Conservation (phyloP, 495 filamentous ascomycete species). For the Cercophora sp. region DNA sequence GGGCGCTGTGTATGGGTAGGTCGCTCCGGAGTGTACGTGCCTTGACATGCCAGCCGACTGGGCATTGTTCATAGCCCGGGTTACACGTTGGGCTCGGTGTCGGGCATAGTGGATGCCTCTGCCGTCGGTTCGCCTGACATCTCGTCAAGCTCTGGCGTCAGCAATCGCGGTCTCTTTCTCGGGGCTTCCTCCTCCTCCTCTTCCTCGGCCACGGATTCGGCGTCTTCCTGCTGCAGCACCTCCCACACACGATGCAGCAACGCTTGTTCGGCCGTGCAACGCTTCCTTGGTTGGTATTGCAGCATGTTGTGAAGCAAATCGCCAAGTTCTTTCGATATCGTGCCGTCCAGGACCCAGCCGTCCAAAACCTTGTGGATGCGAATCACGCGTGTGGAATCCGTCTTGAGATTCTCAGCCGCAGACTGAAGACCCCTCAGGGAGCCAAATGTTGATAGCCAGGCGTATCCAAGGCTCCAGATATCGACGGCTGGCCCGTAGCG, state of each 20-base stretch:
- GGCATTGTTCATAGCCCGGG: too few species aligned
- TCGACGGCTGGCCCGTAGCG: not conserved
- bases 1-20: too few species aligned
- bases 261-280: not conserved
- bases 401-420: not conserved
- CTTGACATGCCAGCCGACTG: too few species aligned
- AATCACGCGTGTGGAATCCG: not conserved
- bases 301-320: conserved; percentile 2
- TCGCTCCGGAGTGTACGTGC: too few species aligned
- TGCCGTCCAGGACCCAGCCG: not conserved
- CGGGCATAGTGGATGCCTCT: not conserved
- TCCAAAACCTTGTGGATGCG: conserved; percentile 1
- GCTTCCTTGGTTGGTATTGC: not conserved
- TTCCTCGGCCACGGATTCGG: not conserved
- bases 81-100: too few species aligned
- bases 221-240: too few species aligned
- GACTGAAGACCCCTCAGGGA: not conserved
- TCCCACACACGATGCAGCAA: conserved; percentile 1
- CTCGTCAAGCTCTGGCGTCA: conserved; percentile 1
- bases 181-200: not conserved
- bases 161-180: not conserved
- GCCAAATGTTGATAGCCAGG: conserved; percentile 10
- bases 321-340: not conserved
- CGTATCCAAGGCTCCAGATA: conserved; percentile 8
- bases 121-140: not conserved